Evolutionary conservation across 2,329 filamentous ascomycete species (phyloP), one percentile per base, ranked within the genome.

Genomic region (Fusarium concolor): DNA sequence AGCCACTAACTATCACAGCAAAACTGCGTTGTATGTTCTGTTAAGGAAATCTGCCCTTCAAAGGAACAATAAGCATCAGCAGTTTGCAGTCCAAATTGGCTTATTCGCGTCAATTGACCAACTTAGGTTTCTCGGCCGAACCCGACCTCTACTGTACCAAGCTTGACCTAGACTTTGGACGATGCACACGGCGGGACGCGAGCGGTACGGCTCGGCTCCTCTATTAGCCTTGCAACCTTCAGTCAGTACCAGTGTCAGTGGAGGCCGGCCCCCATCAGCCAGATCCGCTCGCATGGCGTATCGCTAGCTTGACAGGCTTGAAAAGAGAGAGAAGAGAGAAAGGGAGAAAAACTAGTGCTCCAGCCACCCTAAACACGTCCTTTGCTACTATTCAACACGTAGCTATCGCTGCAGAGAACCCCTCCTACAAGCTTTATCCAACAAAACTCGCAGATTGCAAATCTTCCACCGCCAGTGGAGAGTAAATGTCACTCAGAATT

Each of bases 151-250:
- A 47, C 35, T 26, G 26, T 10, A 26, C 43, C 38, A 43, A 51
- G 35, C 24, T 58, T 38, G 37, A 62, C 39, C 56, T 67, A 67
- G 59, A 56, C 56, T 67, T 59, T 67, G 62, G 53, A 50, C 62
- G 46, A 52, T 66, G 61, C 58, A 62, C 64, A 52, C 14, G 53
- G 41, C 65, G 67, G 67, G 67, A 62, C 51, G 61, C 51, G 60
- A 69, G 67, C 62, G 66, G 65, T 69, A 67, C 70, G 67, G 71
- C 71, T 73, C 65, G 69, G 61, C 57, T 68, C 71, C 59, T 65
- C 47, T 69, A 20, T 59, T 70, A 70, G 63, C 63, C 63, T 57
- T 68, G 58, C 59, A 68, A 55, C 66, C 57, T 70, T 39, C 66
- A 56, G 51, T 46, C 57, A 20, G n/a, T 29, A 10, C 18, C 37